Base-by-base conservation (phyloP, 2,329 filamentous ascomycete species). In the Pseudocercospora cruenta region DNA sequence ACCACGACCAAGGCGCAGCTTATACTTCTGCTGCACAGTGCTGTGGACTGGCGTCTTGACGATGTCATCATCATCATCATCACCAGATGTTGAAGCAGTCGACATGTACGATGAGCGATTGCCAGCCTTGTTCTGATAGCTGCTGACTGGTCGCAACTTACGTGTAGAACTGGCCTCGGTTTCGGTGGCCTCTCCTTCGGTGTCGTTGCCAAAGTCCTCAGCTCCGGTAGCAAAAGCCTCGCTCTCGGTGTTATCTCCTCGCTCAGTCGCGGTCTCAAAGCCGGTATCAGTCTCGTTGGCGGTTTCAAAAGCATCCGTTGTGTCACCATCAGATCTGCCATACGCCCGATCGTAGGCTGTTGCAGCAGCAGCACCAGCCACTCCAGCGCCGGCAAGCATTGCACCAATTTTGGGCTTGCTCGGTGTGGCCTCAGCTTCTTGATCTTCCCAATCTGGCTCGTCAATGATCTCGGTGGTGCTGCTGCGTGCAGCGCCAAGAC, bases 161-260 rank as follows among this genome's bases (percentile, higher is more conserved):
- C 67, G 62, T 39, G 59, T 65, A 9, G 65, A 45, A 26, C 62
- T 82, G 61, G 84, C 86, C 77, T 97, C 94, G 0, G 94, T 98
- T 80, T 97, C 94, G 0, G 93, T 96, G 57, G 91, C 83, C 71
- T 93, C 91, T 67, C 93, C 92, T 64, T 72, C 70, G 6, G 67
- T 72, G 64, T 88, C 91, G 74, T 90, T 93, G 16, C 92, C 91
- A 73, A 85, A 85, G 67, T 84, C 88, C 76, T 98, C 95, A 16
- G 89, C 87, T n/a, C 92, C 93, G 3, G 94, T 97, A 77, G 96
- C 91, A 87, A 98, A 98, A 69, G 93, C 93, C 72, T 98, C 94
- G 10, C 93, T 96, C 80, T 75, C 74, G 0, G 93, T 97, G 12
- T 84, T 87, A 7, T 82, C 85, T 63, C 86, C 86, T 26, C 88